Base-by-base conservation (phyloP, 1,284 basidiomycete species). In the Trichosporon asahii region DNA sequence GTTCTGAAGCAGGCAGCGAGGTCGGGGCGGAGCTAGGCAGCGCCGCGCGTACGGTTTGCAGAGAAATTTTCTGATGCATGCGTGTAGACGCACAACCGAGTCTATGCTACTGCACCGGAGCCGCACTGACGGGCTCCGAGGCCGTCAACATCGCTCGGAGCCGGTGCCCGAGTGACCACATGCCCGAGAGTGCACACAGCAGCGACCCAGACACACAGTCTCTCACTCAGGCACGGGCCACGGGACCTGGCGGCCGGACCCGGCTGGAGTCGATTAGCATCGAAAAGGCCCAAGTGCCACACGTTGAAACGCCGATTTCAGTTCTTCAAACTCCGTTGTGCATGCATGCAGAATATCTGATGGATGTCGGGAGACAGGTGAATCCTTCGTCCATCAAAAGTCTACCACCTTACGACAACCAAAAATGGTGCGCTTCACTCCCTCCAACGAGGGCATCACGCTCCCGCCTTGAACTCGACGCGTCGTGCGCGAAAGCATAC, bases 401-500 rank as follows among this genome's bases (percentile, higher is more conserved):
- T 57, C 70, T 65, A 64, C 46, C 66, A 65, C 40, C 68, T 37
- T 14, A 65, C 53, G 35, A 66, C 65, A 64, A 46, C 61, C 65
- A 40, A 73, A 69, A 73, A 73, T 73, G 72, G 72, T 73, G 72
- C 72, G 72, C 72, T 67, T 69, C 55, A 37, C 55, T 40, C 25
- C 64, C 64, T 33, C 44, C 40, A 66, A 66, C 66, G 69, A 64
- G 69, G 72, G 65, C 72, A 73, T 73, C 72, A 70, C 72, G 44
- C 46, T 29, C 63, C 66, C 72, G 67, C 69, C 72, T 68, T 66
- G 49, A 70, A 64, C 33, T 46, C 37, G 37, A 46, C 40, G 60
- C 66, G 64, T 66, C 35, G 35, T 55, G 60, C 53, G 25, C 44
- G 23, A 44, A 61, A 61, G 57, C 57, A 61, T 61, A 61, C 57